These are phyloP conservation scores for Aegilops sharonensis DNA, from an alignment of 176 grass and related monocot genomes.

Conservation along the genomic window DNA sequence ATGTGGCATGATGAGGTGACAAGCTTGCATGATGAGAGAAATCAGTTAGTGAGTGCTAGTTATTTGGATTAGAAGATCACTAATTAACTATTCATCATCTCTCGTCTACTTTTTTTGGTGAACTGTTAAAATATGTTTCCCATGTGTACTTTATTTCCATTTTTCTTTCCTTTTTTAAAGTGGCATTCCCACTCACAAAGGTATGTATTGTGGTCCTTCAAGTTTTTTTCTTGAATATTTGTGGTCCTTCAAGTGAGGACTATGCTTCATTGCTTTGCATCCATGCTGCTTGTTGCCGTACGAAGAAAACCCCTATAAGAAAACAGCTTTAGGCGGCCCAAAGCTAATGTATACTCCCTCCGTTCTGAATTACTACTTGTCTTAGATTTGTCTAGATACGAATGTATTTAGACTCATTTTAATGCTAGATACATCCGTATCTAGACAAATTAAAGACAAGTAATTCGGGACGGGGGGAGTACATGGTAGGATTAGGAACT, in stretches of 20 bases:
- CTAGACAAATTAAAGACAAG: too few species aligned
- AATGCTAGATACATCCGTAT: too few species aligned
- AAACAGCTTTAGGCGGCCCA: constrained; percentile 21
- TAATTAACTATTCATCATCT: background rate
- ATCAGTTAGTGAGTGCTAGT: too few species aligned
- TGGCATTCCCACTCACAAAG: constrained; percentile 49
- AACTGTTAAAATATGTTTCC: background rate
- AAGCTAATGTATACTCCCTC: background rate
- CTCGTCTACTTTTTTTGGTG: too few species aligned
- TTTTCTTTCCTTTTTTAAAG: constrained; percentile 27
- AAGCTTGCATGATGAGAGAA: too few species aligned
- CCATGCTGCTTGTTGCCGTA: constrained; percentile 26
- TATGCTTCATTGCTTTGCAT: constrained; percentile 13
- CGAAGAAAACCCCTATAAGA: background rate
- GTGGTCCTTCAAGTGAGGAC: constrained; percentile 53
- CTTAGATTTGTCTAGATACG: too few species aligned
- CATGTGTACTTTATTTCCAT: background rate
- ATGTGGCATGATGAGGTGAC: too few species aligned
- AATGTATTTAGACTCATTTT: too few species aligned
- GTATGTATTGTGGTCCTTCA: constrained; percentile 46
- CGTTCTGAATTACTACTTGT: too few species aligned
- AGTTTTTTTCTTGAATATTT: background rate
- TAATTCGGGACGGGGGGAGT: too few species aligned
- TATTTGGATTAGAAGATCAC: background rate
- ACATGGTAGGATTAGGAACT: background rate